Evolutionary conservation across 352 stramenopile species (phyloP).

Genomic region (Globisporangium yorkense): DNA sequence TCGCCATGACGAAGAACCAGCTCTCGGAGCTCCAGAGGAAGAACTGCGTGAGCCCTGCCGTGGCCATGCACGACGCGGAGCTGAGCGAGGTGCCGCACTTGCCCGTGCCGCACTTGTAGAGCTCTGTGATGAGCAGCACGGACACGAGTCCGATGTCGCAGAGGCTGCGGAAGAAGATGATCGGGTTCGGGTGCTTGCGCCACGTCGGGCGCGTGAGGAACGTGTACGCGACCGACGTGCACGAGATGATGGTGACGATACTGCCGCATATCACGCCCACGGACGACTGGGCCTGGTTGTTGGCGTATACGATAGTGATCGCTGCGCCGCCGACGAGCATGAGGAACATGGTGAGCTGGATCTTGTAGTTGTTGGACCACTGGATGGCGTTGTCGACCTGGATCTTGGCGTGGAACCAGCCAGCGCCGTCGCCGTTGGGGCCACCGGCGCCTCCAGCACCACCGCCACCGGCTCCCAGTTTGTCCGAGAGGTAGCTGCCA

Average conservation of each 20-base stretch:
- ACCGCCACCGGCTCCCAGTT: conserved; percentile 17
- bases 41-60: conserved; percentile 77
- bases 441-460: conserved; percentile 12
- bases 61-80: conserved; percentile 46
- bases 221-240: conserved; percentile 67
- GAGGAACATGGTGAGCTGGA: conserved; percentile 75
- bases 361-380: conserved; percentile 88
- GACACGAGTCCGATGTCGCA: conserved; percentile 79
- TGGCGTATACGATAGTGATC: conserved; percentile 52
- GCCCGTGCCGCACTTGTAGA: conserved; percentile 69
- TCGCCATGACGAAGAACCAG: conserved; percentile 88
- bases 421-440: conserved; percentile 45
- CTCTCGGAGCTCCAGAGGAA: conserved; percentile 85
- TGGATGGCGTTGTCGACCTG: conserved; percentile 81
- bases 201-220: conserved; percentile 72
- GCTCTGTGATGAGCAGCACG: conserved; percentile 69
- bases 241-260: conserved; percentile 75
- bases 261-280: conserved; percentile 71
- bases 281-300: conserved; percentile 45
- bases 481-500: conserved; percentile 59
- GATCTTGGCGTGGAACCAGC: conserved; percentile 86
- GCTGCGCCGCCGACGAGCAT: conserved; percentile 52
- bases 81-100: conserved; percentile 31
- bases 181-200: conserved; percentile 84
- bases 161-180: conserved; percentile 83